Evolutionary conservation across 306 rosid genomes (phyloP).

Genomic region (Vigna mungo): DNA sequence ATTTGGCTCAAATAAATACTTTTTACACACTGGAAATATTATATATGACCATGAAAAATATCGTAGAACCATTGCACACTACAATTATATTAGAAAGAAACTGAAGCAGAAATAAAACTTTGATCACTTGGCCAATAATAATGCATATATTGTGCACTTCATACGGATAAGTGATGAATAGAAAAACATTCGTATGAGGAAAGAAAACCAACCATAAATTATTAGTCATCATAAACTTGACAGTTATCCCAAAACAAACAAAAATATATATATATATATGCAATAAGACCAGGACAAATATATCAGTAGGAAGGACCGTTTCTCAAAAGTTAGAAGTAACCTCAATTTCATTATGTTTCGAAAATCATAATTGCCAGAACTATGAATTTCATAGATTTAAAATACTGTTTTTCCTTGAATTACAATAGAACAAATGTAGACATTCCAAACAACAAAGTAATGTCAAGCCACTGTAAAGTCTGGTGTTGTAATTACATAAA

Average conservation of each 20-base stretch:
- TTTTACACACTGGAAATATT: constrained; percentile 1
- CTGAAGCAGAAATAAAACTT: constrained; percentile 13
- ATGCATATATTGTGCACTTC: constrained; percentile 8
- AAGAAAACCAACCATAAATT: constrained; percentile 19
- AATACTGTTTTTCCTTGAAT: too few species aligned
- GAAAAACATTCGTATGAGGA: constrained; percentile 9
- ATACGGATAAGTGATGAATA: not conserved
- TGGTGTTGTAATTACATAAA: not conserved
- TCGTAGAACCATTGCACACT: not conserved
- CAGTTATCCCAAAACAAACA: not conserved
- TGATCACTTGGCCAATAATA: constrained; percentile 1
- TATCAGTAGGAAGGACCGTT: not conserved
- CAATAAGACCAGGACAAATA: not conserved
- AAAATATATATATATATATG: too few species aligned
- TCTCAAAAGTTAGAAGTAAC: too few species aligned
- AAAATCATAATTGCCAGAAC: too few species aligned
- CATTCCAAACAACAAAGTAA: not conserved
- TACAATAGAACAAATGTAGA: too few species aligned
- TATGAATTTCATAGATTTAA: too few species aligned
- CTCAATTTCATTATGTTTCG: too few species aligned
- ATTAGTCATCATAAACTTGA: not conserved
- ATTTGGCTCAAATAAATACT: not conserved
- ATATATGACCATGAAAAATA: not conserved
- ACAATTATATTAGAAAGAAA: not conserved
- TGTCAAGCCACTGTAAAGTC: not conserved